phyloP scores from a whole-genome alignment of 2,329 filamentous ascomycete species.

The Helotiales sp. region DNA sequence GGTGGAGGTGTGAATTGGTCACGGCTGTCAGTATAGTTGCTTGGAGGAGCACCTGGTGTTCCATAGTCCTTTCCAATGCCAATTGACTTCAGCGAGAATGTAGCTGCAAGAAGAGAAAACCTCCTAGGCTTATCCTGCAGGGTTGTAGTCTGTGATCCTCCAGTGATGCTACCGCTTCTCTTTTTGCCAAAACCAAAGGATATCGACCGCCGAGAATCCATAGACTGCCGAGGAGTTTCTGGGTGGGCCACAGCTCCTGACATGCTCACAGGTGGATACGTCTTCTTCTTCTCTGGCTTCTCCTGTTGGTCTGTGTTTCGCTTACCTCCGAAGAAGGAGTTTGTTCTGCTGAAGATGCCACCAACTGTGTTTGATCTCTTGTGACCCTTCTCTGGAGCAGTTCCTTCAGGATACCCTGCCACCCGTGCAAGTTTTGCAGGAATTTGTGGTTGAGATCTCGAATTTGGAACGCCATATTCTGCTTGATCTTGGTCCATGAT shows the following conservation, averaged over 20 bases:
- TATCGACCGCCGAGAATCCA: slow-evolving; percentile 74
- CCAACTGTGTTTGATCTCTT: slow-evolving; percentile 75
- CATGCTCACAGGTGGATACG: slow-evolving; percentile 89
- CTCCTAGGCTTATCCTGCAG: slow-evolving; percentile 60
- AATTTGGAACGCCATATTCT: slow-evolving; percentile 62
- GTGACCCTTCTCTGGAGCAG: slow-evolving; percentile 48
- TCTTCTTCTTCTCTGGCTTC: slow-evolving; percentile 66
- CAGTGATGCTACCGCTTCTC: slow-evolving; percentile 64
- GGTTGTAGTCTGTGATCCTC: slow-evolving; percentile 50
- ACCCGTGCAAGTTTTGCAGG: slow-evolving; percentile 59
- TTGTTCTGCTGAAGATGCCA: slow-evolving; percentile 80
- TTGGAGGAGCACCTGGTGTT: slow-evolving; percentile 24
- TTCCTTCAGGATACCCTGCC: slow-evolving; percentile 48
- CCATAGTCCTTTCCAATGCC: slow-evolving; percentile 54
- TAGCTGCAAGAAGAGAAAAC: slow-evolving; percentile 69
- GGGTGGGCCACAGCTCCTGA: slow-evolving; percentile 56
- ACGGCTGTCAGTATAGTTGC: slow-evolving; percentile 27
- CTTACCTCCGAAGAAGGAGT: slow-evolving; percentile 73
- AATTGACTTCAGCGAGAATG: slow-evolving; percentile 65
- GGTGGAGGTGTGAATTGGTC: slow-evolving; percentile 29
- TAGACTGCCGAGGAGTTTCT: slow-evolving; percentile 54
- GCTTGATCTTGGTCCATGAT: slow-evolving; percentile 52
- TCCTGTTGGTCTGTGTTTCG: slow-evolving; percentile 40
- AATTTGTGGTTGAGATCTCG: slow-evolving; percentile 41
- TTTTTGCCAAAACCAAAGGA: slow-evolving; percentile 70